phyloP scores from a whole-genome alignment of 805 yeast genomes.

The Wickerhamomyces ciferrii region DNA sequence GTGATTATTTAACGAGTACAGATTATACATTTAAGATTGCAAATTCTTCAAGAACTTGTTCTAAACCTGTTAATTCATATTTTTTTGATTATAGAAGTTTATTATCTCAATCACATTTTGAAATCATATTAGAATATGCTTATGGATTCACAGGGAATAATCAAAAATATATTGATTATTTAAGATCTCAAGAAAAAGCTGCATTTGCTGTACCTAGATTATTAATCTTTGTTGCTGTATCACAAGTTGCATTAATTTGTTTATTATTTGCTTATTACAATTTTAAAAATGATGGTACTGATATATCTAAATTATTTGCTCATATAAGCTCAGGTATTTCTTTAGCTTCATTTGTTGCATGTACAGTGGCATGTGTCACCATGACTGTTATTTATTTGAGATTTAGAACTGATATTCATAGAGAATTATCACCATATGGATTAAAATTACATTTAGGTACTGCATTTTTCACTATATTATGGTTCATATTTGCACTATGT shows the following conservation, averaged over 20 bases:
- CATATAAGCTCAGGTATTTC: slow-evolving; percentile 34
- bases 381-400: slow-evolving; percentile 25
- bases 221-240: slow-evolving; percentile 21
- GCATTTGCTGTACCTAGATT: slow-evolving; percentile 26
- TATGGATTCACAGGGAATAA: slow-evolving; percentile 27
- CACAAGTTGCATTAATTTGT: slow-evolving; percentile 26
- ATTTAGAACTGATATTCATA: slow-evolving; percentile 4
- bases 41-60: background rate
- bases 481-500: slow-evolving; percentile 27
- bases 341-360: slow-evolving; percentile 26
- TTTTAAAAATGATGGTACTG: slow-evolving; percentile 17
- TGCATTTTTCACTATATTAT: slow-evolving; percentile 35
- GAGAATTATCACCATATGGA: slow-evolving; percentile 41
- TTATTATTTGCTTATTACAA: slow-evolving; percentile 31
- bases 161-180: slow-evolving; percentile 17
- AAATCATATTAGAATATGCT: slow-evolving; percentile 44
- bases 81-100: slow-evolving; percentile 41
- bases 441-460: slow-evolving; percentile 36
- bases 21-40: background rate
- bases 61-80: slow-evolving; percentile 8
- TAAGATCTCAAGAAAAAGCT: slow-evolving; percentile 12
- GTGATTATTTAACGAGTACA: background rate
- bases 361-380: slow-evolving; percentile 25
- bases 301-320: slow-evolving; percentile 26
- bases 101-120: slow-evolving; percentile 34